Evolutionary conservation across 2,329 filamentous ascomycete genomes (phyloP).

Genomic region (Neurospora sp.): DNA sequence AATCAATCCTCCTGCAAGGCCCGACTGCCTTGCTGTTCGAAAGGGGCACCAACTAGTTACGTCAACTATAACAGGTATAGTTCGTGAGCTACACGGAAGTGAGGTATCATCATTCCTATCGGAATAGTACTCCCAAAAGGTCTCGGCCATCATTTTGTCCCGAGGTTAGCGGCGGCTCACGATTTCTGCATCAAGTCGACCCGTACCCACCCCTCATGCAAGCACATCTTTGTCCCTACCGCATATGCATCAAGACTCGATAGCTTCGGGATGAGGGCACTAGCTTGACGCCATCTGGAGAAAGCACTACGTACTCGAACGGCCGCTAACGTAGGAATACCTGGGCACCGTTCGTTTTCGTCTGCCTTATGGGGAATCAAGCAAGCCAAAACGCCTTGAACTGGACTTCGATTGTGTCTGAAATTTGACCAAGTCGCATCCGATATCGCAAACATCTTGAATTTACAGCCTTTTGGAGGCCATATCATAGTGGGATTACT

Average conservation of each 20-base stretch:
- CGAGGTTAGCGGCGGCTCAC: neutral
- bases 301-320: neutral
- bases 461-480: no score
- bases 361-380: neutral
- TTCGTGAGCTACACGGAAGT: neutral
- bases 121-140: neutral
- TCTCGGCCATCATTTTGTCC: neutral
- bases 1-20: neutral
- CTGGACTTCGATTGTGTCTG: neutral
- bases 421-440: neutral
- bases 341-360: neutral
- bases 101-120: neutral
- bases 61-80: neutral
- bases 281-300: neutral
- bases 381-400: neutral
- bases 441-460: neutral
- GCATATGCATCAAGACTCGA: neutral
- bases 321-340: neutral
- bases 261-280: neutral
- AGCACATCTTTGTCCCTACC: neutral
- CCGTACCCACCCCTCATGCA: neutral
- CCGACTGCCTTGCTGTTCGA: neutral
- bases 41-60: neutral
- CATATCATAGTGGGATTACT: neutral
- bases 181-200: neutral